Base-by-base conservation (phyloP, 495 filamentous ascomycete genomes). In the Penicillium egyptiacum region DNA sequence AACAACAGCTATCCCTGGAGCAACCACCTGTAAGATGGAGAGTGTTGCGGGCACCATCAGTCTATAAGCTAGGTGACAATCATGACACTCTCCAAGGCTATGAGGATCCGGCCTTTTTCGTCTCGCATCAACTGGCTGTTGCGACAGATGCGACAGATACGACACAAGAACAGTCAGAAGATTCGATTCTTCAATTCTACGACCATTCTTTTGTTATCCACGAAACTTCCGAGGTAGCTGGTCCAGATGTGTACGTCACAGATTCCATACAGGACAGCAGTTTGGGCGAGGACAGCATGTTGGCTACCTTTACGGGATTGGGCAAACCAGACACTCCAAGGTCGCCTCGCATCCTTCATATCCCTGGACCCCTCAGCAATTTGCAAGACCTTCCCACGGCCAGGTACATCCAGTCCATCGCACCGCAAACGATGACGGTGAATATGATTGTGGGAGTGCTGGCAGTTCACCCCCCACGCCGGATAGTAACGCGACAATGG, bases 381-480 rank as follows among this genome's bases (percentile, higher is more conserved):
- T 77, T 98, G 23, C 77, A 81, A 48, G 80, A 84, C 59, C 75
- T 98, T 28, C 93, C 93, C 5, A 83, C 76, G 20, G 85, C 88
- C 0, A 64, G 63, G n/a, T 81, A 90, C 67, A 71, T 98, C 2
- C 64, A 72, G 11, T 82, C 81, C 2, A 90, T 96, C 53, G 72
- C 75, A 25, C 91, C 91, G 1, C 88, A 91, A 68, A 96, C 91
- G 4, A 86, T 91, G 76, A 84, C 79, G 2, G 82, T 91, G 50
- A 91, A 91, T 63, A 63, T 96, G 10, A 80, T 97, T 16, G 87
- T 87, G 16, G 89, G 87, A 10, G 75, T 97, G 57, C 86, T 96
- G 53, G 83, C 86, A 33, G 78, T 92, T 47, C 78, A 86, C 5
- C 76, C 83, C 28, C 79, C 86, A 3, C 85, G 88, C n/a, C 80